A percentile compares a stretch with the other conserved stretches of the same genome.
Conservation (phyloP, 805 yeast species). For the Spathaspora girioi region DNA sequence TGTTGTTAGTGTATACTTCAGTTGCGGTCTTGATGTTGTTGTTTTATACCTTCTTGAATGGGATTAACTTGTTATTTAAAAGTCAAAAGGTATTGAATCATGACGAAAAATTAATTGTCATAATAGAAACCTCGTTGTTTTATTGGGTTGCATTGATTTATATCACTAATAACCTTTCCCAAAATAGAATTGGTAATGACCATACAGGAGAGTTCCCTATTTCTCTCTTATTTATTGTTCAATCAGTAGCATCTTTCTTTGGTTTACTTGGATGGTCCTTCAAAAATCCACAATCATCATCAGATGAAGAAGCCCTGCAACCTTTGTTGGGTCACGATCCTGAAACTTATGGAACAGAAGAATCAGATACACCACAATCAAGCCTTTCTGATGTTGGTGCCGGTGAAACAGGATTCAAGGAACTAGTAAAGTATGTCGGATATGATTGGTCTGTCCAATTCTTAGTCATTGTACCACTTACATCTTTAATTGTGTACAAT, state of each 20-base stretch:
- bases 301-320: slow-evolving; percentile 8
- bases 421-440: slow-evolving; percentile 27
- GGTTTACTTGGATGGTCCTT: slow-evolving; percentile 50
- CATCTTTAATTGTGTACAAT: slow-evolving; percentile 52
- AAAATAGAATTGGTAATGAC: slow-evolving; percentile 37
- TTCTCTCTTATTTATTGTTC: slow-evolving; percentile 43
- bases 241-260: slow-evolving; percentile 44
- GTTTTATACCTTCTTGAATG: slow-evolving; percentile 56
- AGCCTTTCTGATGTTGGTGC: slow-evolving; percentile 7
- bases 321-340: slow-evolving; percentile 4
- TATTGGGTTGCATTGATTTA: slow-evolving; percentile 55
- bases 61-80: slow-evolving; percentile 30
- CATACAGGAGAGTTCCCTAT: slow-evolving; percentile 54
- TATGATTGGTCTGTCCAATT: slow-evolving; percentile 85
- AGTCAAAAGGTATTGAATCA: slow-evolving; percentile 31
- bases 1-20: slow-evolving; percentile 34
- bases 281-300: slow-evolving; percentile 5
- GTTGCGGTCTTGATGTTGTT: slow-evolving; percentile 47
- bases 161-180: slow-evolving; percentile 45
- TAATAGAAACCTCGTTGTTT: slow-evolving; percentile 48
- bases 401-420: not conserved
- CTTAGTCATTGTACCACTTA: slow-evolving; percentile 61
- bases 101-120: slow-evolving; percentile 42
- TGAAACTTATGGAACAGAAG: not conserved
- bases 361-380: not conserved